Evolutionary conservation across 768 basidiomycete species (phyloP).

Genomic region (Agrocybe chaxingu): DNA sequence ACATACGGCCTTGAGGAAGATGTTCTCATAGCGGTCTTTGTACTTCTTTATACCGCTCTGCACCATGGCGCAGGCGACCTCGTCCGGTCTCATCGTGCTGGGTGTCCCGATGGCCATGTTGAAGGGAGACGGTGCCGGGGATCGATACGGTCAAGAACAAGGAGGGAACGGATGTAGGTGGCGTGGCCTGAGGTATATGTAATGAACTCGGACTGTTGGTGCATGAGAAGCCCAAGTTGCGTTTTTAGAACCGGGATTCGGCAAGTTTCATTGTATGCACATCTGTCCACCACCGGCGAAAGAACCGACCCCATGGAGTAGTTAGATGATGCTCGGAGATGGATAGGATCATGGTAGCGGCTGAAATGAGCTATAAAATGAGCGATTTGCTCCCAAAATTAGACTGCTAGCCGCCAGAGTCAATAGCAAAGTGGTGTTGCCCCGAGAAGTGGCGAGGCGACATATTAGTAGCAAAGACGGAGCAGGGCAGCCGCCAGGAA

Average conservation of each 20-base stretch:
- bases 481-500: too few species aligned
- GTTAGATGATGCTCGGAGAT: too few species aligned
- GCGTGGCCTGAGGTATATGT: conserved; percentile 3
- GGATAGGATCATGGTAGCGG: too few species aligned
- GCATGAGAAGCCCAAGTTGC: conserved; percentile 1
- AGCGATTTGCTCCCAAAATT: too few species aligned
- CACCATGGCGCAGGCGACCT: conserved; percentile 58
- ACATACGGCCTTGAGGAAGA: conserved; percentile 70
- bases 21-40: conserved; percentile 51
- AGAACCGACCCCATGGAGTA: too few species aligned
- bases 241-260: conserved; percentile 5
- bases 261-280: too few species aligned
- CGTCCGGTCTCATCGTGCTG: conserved; percentile 53
- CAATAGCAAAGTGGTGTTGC: too few species aligned
- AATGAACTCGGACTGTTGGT: conserved; percentile 2
- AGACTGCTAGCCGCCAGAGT: too few species aligned
- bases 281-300: too few species aligned
- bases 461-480: too few species aligned
- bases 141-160: conserved; percentile 2
- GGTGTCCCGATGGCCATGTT: conserved; percentile 16
- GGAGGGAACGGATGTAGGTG: conserved; percentile 2
- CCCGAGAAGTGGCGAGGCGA: too few species aligned
- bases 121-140: not conserved
- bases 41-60: conserved; percentile 61
- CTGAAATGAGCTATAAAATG: too few species aligned